phyloP scores from a whole-genome alignment of 495 filamentous ascomycete species.

The Talaromyces nanjingensis region DNA sequence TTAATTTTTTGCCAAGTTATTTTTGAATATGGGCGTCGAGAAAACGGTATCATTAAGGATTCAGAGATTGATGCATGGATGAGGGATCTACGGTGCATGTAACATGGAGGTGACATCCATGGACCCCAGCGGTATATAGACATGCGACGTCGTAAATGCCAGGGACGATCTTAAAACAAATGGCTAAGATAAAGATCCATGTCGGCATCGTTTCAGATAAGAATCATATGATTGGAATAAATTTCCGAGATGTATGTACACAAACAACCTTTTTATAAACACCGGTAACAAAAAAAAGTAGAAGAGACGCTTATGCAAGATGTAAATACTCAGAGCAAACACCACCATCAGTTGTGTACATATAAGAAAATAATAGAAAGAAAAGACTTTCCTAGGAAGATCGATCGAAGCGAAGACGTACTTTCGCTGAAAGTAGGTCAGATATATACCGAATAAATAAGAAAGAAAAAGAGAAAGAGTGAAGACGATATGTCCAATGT shows the following conservation, averaged over 20 bases:
- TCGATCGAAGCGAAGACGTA: neutral
- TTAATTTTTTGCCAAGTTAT: no score
- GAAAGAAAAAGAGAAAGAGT: neutral
- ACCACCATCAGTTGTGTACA: neutral
- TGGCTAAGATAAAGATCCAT: neutral
- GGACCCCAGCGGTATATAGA: no score
- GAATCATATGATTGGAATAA: neutral
- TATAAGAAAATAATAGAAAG: neutral
- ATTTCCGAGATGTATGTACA: neutral
- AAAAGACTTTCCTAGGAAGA: neutral
- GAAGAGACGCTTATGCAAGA: neutral
- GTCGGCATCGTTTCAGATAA: neutral
- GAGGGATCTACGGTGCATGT: neutral
- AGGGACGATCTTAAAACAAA: no score
- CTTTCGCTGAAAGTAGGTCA: neutral
- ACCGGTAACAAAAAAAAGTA: neutral
- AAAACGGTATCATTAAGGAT: no score
- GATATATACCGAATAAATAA: neutral
- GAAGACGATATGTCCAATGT: neutral
- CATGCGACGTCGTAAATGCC: no score
- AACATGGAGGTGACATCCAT: neutral
- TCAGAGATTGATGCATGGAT: no score
- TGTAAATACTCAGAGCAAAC: neutral
- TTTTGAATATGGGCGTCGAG: no score
- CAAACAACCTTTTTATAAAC: neutral